Evolutionary conservation across 2,329 filamentous ascomycete species (phyloP).

Genomic region (Talaromyces sp.): DNA sequence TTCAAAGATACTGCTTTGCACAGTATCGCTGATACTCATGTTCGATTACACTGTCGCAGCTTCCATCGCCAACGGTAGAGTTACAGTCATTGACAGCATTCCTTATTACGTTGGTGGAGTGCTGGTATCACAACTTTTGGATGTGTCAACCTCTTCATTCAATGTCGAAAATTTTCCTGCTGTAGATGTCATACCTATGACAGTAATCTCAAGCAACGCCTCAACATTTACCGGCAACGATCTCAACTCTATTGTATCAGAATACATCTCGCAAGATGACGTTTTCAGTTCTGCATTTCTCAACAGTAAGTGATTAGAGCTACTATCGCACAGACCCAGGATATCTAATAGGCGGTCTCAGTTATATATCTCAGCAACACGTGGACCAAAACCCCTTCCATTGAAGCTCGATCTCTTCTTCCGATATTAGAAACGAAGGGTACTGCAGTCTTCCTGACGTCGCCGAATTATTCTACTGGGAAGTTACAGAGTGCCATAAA

Average conservation of each 20-base stretch:
- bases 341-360: not conserved
- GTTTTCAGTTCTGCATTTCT: not conserved
- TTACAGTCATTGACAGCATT: not conserved
- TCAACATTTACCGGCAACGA: not conserved
- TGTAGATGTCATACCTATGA: not conserved
- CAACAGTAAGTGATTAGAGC: not conserved
- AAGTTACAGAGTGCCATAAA: not conserved
- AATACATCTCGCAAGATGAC: not conserved
- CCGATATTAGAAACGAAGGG: not conserved
- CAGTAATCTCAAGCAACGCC: not conserved
- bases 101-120: not conserved
- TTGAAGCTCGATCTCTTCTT: not conserved
- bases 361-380: not conserved
- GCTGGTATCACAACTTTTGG: not conserved
- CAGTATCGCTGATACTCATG: not conserved
- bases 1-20: not conserved
- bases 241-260: not conserved
- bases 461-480: not conserved
- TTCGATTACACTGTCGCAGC: not conserved
- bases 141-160: not conserved
- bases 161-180: not conserved
- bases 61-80: not conserved
- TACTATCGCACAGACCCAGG: not conserved
- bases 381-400: not conserved
- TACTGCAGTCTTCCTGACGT: not conserved